Evolutionary conservation across 2,329 filamentous ascomycete genomes (phyloP), one percentile per base, ranked within the genome.

Genomic region (Botryotinia narcissicola): DNA sequence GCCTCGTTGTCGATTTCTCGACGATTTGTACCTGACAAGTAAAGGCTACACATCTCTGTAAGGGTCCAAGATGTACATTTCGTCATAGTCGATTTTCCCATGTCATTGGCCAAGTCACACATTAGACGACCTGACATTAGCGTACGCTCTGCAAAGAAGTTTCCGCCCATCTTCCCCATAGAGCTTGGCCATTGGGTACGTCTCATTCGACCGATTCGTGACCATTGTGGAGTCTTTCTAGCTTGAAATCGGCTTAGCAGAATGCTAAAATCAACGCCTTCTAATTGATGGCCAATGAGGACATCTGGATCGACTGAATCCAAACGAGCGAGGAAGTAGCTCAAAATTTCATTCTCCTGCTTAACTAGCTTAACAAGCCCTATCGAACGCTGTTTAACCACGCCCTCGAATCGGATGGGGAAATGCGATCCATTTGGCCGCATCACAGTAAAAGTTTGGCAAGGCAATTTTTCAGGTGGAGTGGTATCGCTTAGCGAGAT

Each of bases 61-160:
- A 99, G 86, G 82, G 93, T 97, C 96, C 96, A 99, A 4, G 95
- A 97, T 82, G 98, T 95, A 82, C 96, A 99, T 84, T 97, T 97
- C 79, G 89, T 91, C 95, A 98, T 98, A 77, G 94, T 89, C 18
- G 95, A 98, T 85, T 98, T 98, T 82, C 96, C 96, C 80, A 97
- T 93, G 78, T 99, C 96, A 81, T 99, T 99, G 73, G 92, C 94
- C 74, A 98, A 86, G 84, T 99, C 96, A 81, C 96, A 98, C 73
- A 98, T 88, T 74, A 99, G 85, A 78, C 96, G 91, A 59, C 96
- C 96, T 75, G 95, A 89, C 77, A 97, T 92, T 73, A 99, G 83
- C 80, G 97, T 93, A 74, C 95, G 91, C 82, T 99, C 96, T 2
- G 93, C 93, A 81, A 98, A 98, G 81, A 98, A 96, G 79, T 93